Evolutionary conservation across 768 basidiomycete genomes (phyloP).

Genomic region (Boletellus emodensis): DNA sequence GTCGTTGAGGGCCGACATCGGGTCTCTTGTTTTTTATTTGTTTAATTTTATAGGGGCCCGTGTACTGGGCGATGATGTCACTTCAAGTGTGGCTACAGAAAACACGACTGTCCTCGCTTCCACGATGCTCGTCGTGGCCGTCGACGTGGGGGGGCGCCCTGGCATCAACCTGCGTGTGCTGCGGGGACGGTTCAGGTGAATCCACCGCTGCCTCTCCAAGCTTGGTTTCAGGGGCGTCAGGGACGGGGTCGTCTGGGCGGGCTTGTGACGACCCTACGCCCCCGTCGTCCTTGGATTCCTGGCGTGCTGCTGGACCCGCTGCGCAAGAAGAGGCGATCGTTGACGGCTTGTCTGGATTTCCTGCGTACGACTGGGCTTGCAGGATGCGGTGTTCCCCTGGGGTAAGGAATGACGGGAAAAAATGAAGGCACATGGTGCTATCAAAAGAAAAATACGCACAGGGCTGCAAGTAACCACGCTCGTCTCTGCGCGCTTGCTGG

Average conservation of each 20-base stretch:
- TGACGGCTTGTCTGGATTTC: conserved; percentile 16
- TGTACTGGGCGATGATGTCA: conserved; percentile 27
- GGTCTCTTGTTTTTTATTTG: too few relatives aligned
- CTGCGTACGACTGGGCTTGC: conserved; percentile 16
- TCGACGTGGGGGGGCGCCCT: too few relatives aligned
- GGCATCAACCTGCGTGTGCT: too few relatives aligned
- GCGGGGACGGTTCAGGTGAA: too few relatives aligned
- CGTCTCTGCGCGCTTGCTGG: conserved; percentile 20
- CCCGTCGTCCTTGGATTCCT: background rate
- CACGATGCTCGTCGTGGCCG: too few relatives aligned
- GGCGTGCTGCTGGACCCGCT: background rate
- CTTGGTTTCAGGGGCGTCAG: background rate
- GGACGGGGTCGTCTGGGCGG: background rate
- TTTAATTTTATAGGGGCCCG: conserved; percentile 20
- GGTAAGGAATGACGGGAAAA: background rate
- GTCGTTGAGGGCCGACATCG: conserved; percentile 15
- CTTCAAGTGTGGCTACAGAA: background rate
- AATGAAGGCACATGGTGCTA: too few relatives aligned
- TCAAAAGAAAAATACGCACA: conserved; percentile 10
- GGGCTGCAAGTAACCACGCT: conserved; percentile 11
- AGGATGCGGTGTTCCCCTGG: conserved; percentile 28
- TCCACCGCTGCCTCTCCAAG: background rate
- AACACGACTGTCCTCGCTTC: too few relatives aligned
- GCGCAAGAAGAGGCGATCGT: background rate
- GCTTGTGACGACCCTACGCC: background rate